Percentiles rank a stretch among this genome's conserved stretches.
phyloP scores from a whole-genome alignment of 345 rosid species.

The Salix udensis region DNA sequence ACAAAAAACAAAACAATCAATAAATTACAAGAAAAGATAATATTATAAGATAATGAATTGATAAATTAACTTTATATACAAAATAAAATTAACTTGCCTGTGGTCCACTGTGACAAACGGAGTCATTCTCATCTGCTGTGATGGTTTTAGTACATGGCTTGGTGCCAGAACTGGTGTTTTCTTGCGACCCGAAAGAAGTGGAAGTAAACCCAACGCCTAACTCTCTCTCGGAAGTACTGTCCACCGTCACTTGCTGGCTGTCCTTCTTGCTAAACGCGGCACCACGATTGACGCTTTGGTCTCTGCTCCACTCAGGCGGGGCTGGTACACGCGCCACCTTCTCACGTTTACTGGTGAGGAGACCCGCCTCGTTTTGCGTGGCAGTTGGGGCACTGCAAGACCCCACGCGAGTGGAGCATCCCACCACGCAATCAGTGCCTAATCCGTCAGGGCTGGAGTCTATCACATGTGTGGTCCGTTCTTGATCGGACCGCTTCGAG shows the following conservation, averaged over 20 bases:
- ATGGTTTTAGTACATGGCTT: constrained; percentile 29
- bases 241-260: constrained; percentile 45
- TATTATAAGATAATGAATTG: background rate
- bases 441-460: constrained; percentile 13
- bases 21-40: background rate
- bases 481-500: constrained; percentile 28
- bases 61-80: background rate
- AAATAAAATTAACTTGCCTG: constrained; percentile 31
- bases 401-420: constrained; percentile 51
- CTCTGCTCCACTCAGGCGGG: constrained; percentile 60
- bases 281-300: constrained; percentile 56
- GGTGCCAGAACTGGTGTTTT: constrained; percentile 39
- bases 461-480: constrained; percentile 15
- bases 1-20: background rate
- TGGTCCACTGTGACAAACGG: constrained; percentile 59
- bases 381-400: constrained; percentile 41
- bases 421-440: constrained; percentile 28
- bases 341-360: constrained; percentile 20
- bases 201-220: constrained; percentile 45
- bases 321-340: constrained; percentile 38
- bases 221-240: constrained; percentile 52
- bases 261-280: constrained; percentile 46
- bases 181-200: constrained; percentile 55
- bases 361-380: constrained; percentile 15
- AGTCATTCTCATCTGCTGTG: constrained; percentile 62